Base-by-base conservation (phyloP, 176 grass and related monocot genomes). In the Musa beccarii region DNA sequence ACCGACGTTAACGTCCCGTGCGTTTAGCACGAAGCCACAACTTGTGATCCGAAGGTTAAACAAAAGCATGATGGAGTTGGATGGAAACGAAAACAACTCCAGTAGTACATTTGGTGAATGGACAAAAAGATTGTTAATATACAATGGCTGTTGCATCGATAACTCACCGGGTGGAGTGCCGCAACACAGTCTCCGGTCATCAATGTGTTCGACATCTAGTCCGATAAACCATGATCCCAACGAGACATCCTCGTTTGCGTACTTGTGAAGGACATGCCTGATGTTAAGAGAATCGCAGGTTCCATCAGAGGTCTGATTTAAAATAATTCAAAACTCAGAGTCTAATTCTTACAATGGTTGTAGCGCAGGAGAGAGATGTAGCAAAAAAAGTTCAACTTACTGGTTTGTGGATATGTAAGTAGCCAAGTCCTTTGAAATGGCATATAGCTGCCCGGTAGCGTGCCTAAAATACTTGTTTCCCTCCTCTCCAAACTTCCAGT, bases 201-300 rank as follows among this genome's bases (percentile, higher is more conserved):
- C 86, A 8, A 92, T 69, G 20, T 92, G 86, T 51, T 82, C 86
- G 0, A 84, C 89, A 10, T 92, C 86, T 25, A 92, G 29, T 43
- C 89, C 86, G 23, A 92, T 92, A 66, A 92, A 92, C 86, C 89
- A 92, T 23, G 89, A 64, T 67, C 89, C 89, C 55, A 92, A 2
- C 0, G 89, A 89, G 3, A 92, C 89, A 50, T 92, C 89, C 84
- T 92, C 89, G 21, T 92, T 92, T 17, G 89, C 89, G 68, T 89
- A 89, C 85, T 79, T 92, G 81, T 92, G 89, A 49, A 92, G 86
- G 50, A 89, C 79, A 66, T 92, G 89, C 84, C 89, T 92, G 73
- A 68, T 69, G 24, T 49, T 78, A 54, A 61, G 26, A 2, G 70
- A 83, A 26, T 2, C 63, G 71, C 10, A 11, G 19, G 14, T 15